Percentiles rank a stretch among this genome's conserved stretches.
These are phyloP conservation scores for Elsinoe perseae DNA, from an alignment of 2,329 filamentous ascomycete genomes.

Conservation along the genomic window DNA sequence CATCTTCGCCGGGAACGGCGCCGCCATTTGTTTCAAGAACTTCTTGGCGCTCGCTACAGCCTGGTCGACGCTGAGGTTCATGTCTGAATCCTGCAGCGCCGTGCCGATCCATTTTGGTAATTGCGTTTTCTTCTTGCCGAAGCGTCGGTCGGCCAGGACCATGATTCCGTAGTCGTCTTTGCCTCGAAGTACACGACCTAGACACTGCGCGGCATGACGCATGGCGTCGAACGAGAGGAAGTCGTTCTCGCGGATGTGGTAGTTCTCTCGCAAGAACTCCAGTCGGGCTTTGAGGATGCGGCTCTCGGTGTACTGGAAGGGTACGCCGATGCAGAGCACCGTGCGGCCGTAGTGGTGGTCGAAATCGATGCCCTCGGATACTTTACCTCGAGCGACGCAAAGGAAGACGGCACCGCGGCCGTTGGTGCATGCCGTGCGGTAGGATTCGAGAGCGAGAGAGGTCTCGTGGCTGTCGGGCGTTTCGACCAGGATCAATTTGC, in stretches of 20 bases:
- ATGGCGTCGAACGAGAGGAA: constrained; percentile 98
- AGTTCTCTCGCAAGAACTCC: constrained; percentile 94
- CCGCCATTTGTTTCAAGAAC: constrained; percentile 85
- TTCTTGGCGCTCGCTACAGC: constrained; percentile 80
- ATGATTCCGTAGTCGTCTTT: constrained; percentile 99
- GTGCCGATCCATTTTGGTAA: constrained; percentile 96
- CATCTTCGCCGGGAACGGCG: constrained; percentile 72
- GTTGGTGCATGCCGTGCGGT: constrained; percentile 95
- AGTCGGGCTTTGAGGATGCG: constrained; percentile 91
- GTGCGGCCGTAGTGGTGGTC: constrained; percentile 97
- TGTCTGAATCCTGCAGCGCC: constrained; percentile 73
- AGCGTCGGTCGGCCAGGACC: constrained; percentile 90
- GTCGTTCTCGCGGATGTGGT: constrained; percentile 92
- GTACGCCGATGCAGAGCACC: constrained; percentile 91
- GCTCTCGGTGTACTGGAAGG: constrained; percentile 98
- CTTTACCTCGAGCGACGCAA: constrained; percentile 93
- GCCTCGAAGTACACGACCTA: constrained; percentile 86
- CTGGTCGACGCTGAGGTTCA: constrained; percentile 92
- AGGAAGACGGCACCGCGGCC: constrained; percentile 87
- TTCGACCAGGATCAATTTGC: constrained; percentile 95
- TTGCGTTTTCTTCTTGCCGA: constrained; percentile 83
- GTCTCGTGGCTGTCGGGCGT: constrained; percentile 97
- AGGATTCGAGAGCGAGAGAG: constrained; percentile 88
- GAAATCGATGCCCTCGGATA: constrained; percentile 97
- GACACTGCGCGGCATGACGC: constrained; percentile 94